Conservation (phyloP, 768 basidiomycete species). For the Lentinus brumalis region DNA sequence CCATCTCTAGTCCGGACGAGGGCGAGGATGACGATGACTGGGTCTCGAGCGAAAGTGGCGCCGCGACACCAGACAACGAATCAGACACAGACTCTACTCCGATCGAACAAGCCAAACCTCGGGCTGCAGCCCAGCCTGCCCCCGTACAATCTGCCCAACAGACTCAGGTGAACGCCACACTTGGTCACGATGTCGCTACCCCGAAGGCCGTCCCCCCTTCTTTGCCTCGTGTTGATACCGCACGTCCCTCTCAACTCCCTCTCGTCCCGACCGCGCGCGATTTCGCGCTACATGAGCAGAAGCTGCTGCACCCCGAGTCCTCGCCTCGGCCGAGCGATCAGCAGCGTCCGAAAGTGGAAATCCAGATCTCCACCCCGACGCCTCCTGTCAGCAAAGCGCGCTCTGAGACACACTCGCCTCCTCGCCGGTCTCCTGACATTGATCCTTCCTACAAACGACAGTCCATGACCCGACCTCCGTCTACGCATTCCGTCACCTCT, state of each 20-base stretch:
- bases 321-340: constrained; percentile 16
- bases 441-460: constrained; percentile 40
- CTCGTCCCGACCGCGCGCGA: constrained; percentile 18
- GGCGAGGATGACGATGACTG: constrained; percentile 56
- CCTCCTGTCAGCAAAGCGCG: constrained; percentile 33
- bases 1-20: constrained; percentile 51
- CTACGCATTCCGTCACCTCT: constrained; percentile 55
- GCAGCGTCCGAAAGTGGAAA: constrained; percentile 15
- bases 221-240: constrained; percentile 27
- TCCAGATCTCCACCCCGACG: constrained; percentile 24
- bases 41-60: constrained; percentile 79
- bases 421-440: constrained; percentile 39
- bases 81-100: constrained; percentile 44
- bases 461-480: constrained; percentile 59
- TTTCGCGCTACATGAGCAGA: constrained; percentile 9
- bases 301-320: neutral
- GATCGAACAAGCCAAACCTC: constrained; percentile 23
- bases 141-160: constrained; percentile 8
- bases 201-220: constrained; percentile 31
- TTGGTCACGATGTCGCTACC: constrained; percentile 28
- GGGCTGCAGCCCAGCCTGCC: constrained; percentile 11
- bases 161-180: constrained; percentile 19
- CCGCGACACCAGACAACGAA: constrained; percentile 59
- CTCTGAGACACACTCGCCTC: constrained; percentile 42
- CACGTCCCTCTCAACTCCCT: constrained; percentile 14